Conservation (phyloP, 2,329 filamentous ascomycete species). For the Colletotrichum sidae region DNA sequence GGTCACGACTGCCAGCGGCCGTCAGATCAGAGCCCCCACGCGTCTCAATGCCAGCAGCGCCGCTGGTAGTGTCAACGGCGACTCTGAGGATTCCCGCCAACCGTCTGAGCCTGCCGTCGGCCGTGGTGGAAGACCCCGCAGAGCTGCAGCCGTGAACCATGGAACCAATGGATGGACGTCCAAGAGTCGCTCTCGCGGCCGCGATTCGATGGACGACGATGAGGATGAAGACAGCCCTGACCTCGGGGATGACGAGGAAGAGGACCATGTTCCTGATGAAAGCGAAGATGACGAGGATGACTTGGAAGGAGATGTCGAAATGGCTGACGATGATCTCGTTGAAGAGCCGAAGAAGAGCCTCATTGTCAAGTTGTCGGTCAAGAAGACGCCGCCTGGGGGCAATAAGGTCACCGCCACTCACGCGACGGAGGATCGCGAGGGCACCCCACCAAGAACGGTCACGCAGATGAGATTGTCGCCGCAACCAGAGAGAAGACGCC, state of each 20-base stretch:
- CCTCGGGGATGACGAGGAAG: slow-evolving; percentile 79
- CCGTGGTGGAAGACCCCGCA: slow-evolving; percentile 60
- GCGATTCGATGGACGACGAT: slow-evolving; percentile 67
- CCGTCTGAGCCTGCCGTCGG: slow-evolving; percentile 51
- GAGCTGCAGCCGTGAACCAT: slow-evolving; percentile 62
- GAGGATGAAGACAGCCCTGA: slow-evolving; percentile 73
- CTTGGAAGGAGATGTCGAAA: slow-evolving; percentile 67
- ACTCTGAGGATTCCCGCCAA: slow-evolving; percentile 47
- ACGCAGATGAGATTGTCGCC: slow-evolving; percentile 24
- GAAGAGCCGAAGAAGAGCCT: slow-evolving; percentile 67
- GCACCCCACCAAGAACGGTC: slow-evolving; percentile 1
- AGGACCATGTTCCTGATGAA: slow-evolving; percentile 74
- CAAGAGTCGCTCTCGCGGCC: slow-evolving; percentile 47
- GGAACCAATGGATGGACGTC: slow-evolving; percentile 61
- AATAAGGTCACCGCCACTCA: slow-evolving; percentile 23
- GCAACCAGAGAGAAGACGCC: slow-evolving; percentile 30
- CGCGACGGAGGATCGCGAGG: slow-evolving; percentile 19
- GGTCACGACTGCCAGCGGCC: slow-evolving; percentile 84
- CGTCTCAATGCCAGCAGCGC: slow-evolving; percentile 70
- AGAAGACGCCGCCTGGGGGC: slow-evolving; percentile 48
- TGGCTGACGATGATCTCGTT: slow-evolving; percentile 65
- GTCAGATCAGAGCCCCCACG: slow-evolving; percentile 79
- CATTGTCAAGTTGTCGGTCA: slow-evolving; percentile 78
- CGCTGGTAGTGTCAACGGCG: slow-evolving; percentile 58
- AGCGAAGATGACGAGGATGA: slow-evolving; percentile 69